These are phyloP conservation scores for Daedalea quercina DNA, from an alignment of 768 basidiomycete species.

Conservation along the genomic window DNA sequence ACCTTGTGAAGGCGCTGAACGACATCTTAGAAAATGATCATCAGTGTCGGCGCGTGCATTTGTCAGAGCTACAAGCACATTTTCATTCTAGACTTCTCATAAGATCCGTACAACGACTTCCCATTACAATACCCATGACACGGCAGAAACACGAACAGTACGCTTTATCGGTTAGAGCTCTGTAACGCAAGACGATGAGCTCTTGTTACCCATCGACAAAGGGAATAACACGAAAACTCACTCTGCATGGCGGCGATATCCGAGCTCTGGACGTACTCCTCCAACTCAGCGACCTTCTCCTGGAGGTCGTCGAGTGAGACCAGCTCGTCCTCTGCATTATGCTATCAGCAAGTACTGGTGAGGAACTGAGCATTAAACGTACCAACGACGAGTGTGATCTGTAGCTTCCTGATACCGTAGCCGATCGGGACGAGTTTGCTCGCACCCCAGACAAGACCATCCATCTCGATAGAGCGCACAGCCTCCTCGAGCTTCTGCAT, in stretches of 20 bases:
- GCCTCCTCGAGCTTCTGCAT: conserved; percentile 79
- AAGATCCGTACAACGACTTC: too few relatives aligned
- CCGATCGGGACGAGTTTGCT: conserved; percentile 91
- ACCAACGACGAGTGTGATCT: conserved; percentile 51
- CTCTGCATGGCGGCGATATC: conserved; percentile 95
- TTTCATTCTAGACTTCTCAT: too few relatives aligned
- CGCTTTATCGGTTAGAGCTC: neutral
- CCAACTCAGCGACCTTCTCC: conserved; percentile 80
- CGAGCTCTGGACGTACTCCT: conserved; percentile 86
- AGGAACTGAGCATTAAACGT: conserved; percentile 19
- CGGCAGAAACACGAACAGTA: neutral
- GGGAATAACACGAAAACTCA: conserved; percentile 24
- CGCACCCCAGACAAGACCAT: conserved; percentile 94
- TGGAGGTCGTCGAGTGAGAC: conserved; percentile 91
- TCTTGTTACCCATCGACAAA: neutral
- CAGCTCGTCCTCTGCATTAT: conserved; percentile 79
- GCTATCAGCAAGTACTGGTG: conserved; percentile 25
- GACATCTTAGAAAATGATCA: too few relatives aligned
- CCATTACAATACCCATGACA: neutral
- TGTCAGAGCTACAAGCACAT: too few relatives aligned
- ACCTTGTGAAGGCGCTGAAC: too few relatives aligned
- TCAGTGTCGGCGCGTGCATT: too few relatives aligned
- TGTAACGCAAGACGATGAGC: neutral
- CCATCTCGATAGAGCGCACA: conserved; percentile 82
- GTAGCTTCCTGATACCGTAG: conserved; percentile 92